Evolutionary conservation across 805 yeast genomes (phyloP), one percentile per base, ranked within the genome.

Genomic region (Isabelozyma heimii): DNA sequence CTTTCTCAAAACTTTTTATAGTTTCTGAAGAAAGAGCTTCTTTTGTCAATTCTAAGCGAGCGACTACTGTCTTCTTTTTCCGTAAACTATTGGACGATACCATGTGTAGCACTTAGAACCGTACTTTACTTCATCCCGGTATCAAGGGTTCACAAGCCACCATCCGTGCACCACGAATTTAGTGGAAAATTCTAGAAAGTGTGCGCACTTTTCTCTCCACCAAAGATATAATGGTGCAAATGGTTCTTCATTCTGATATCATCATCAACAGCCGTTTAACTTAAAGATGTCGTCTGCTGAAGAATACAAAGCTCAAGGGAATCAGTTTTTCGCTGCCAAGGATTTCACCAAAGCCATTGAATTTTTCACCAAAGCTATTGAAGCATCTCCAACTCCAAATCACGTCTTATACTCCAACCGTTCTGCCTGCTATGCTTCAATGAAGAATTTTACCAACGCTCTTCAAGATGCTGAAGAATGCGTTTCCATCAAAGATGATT

Each of bases 331-430:
- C 65, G 83, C 90, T 20, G 89, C 91, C 46, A 92, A 94, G 70
- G 89, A 92, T 47, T 94, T 82, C 66, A 73, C 75, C 17, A 78
- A 82, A 56, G 98, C 99, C 40, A 82, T 87, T 49, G 96, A 87
- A 35, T 69, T 75, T 46, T 94, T 94, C 72, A 72, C 92, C 15
- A 79, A 88, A 66, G 99, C 97, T 33, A 94, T 92, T 61, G 95
- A 83, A 42, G 89, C 81, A 12, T 84, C 97, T 0, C 76, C 84
- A 42, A 54, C 77, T 5, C 96, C 97, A 53, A 94, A 92, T 69
- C 97, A 92, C 65, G 97, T 94, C 14, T 77, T 94, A 47, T 91
- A 76, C 67, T 91, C 97, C 45, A 94, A 94, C 75, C 84, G 99
- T 68, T 91, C 98, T 9, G 99, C 96, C 12, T 81, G 90, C 49